Evolutionary conservation across 2,329 filamentous ascomycete species (phyloP), one percentile per base, ranked within the genome.

Genomic region (Chrysoporthe puriensis): DNA sequence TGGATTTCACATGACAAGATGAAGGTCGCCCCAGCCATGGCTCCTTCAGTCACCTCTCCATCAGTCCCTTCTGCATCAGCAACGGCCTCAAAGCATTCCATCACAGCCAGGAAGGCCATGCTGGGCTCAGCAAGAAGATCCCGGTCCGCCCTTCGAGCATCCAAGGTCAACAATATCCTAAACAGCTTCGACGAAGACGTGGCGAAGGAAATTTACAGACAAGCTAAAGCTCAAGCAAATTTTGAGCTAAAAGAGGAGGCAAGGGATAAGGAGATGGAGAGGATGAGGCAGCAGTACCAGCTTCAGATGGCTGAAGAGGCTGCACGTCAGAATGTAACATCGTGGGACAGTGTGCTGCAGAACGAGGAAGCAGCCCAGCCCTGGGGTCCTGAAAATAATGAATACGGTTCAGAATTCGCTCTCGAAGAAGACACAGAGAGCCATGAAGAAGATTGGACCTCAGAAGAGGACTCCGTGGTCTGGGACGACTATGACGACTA

Each of bases 401-500:
- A 40, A 21, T 14, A 18, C 0, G 16, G 3, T 13, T 18, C 34
- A 40, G 34, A 34, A 40, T n/a, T 26, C n/a, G 4, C 16, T 4
- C 21, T 26, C 4, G 50, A 54, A 26, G 21, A 32, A 54, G 56
- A 26, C n/a, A 16, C 3, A 34, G 34, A 58, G 36, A 42, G 34
- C 16, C 18, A 13, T 11, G 34, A 58, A 14, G 56, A 18, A 7
- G 36, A 21, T 2, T 40, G 32, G 56, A 40, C 56, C 6, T 40
- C 56, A 11, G 36, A 36, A 6, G 34, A 58, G 16, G 56, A 58
- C 7, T 42, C 32, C 13, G 16, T 18, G 34, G 21, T 42, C 16
- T 58, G 34, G 32, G 56, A 58, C 4, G 56, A 58, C 56, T 40
- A 58, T 11, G 56, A 40, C 32, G 56, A 58, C 34, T 36, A 58